Base-by-base conservation (phyloP, 306 rosid species). In the Prunus kanzakura region DNA sequence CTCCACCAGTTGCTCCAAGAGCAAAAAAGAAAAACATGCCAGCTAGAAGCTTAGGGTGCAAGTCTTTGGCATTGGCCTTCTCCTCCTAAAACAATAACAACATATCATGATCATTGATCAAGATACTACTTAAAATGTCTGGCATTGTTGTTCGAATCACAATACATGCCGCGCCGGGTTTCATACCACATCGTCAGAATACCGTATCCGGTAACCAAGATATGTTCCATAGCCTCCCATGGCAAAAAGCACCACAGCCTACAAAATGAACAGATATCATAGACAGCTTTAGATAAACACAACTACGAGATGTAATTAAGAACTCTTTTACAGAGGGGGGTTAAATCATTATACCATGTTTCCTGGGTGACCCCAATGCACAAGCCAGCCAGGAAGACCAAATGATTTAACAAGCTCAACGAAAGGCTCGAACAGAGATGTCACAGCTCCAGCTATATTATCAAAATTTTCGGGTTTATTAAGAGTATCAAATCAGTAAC, bases 211-310 rank as follows among this genome's bases (percentile, higher is more conserved):
- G 71, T 90, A 94, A 45, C 98, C 97, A 1, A 92, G 89, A 79
- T 94, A 94, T 29, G 98, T 87, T 80, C 97, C 96, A 74, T 94
- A 94, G 84, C 98, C 97, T 71, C 98, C 98, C 96, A 94, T 94
- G 19, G 98, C 96, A 63, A 94, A 89, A 29, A 94, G 96, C 85
- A 94, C 97, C 20, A 94, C 95, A 19, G 98, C 97, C 97, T 94
- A 16, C 55, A 55, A 43, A 45, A 73, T 23, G 18, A 16, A 62
- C 22, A 52, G 4, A 74, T 69, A 68, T 55, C 14, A 51, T 50
- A 61, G 22, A 64, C 50, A 10, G 57, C 70, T 29, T 7, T 61
- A 23, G 46, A 64, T 4, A 16, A 55, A 3, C 32, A 71, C 11
- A 2, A 11, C 32, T 11, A 35, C 1, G 38, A 71, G 52, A 55